Evolutionary conservation across 148 eudicot genomes (phyloP).

Genomic region (Heliamphora exappendiculata): DNA sequence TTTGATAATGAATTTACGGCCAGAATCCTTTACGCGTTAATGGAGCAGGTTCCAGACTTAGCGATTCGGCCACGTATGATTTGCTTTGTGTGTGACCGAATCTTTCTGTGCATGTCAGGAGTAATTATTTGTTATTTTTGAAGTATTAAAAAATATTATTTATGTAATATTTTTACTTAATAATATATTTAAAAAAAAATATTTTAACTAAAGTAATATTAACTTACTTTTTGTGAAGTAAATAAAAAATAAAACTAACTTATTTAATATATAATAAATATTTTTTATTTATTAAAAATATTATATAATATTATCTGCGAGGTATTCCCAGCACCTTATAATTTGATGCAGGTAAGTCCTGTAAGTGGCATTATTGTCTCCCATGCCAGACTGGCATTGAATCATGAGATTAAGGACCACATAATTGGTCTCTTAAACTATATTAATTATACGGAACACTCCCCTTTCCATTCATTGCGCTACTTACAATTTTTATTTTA

Average conservation of each 20-base stretch:
- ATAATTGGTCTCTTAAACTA: conserved; percentile 18
- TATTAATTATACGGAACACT: neutral
- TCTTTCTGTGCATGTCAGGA: conserved; percentile 1
- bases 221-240: too few relatives aligned
- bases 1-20: conserved; percentile 15
- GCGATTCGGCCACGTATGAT: conserved; percentile 20
- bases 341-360: too few relatives aligned
- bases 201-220: too few relatives aligned
- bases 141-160: too few relatives aligned
- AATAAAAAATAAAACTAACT: too few relatives aligned
- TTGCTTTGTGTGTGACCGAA: conserved; percentile 4
- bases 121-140: too few relatives aligned
- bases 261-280: too few relatives aligned
- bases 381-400: conserved; percentile 28
- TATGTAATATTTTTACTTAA: too few relatives aligned
- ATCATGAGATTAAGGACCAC: conserved; percentile 58
- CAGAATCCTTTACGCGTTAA: conserved; percentile 15
- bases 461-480: conserved; percentile 2
- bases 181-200: too few relatives aligned
- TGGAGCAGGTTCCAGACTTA: conserved; percentile 39
- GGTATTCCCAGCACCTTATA: too few relatives aligned
- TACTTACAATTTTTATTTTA: neutral
- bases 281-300: too few relatives aligned
- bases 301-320: too few relatives aligned
- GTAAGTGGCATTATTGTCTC: conserved; percentile 33